A percentile compares a stretch with the other conserved stretches of the same genome.
Evolutionary conservation across 1,284 basidiomycete species (phyloP).

Genomic region (Pascua guehoae): DNA sequence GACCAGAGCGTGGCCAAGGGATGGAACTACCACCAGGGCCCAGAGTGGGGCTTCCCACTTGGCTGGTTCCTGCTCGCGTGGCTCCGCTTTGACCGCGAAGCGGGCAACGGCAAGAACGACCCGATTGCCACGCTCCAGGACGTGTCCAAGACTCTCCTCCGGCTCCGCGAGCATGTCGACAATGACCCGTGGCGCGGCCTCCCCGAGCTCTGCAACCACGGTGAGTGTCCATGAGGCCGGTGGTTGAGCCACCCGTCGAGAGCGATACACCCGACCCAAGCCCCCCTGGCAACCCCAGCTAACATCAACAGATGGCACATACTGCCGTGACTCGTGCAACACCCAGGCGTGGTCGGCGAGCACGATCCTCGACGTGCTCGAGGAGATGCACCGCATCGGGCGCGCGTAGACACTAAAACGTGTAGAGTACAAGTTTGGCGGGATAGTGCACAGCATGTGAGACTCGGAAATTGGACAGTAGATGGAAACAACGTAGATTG

Average conservation of each 20-base stretch:
- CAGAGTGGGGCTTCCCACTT: constrained; percentile 88
- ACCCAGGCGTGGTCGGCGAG: constrained; percentile 92
- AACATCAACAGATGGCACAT: constrained; percentile 56
- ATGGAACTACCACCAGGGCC: constrained; percentile 64
- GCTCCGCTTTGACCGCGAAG: constrained; percentile 70
- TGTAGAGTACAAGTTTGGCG: too few species aligned
- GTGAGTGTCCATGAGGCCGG: too few species aligned
- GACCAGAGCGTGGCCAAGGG: constrained; percentile 83
- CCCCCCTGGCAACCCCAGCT: neutral
- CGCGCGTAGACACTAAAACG: neutral
- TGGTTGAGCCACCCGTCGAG: too few species aligned
- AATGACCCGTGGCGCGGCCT: constrained; percentile 83
- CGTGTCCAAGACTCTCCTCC: constrained; percentile 68
- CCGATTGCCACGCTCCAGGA: constrained; percentile 73
- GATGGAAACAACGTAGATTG: too few species aligned
- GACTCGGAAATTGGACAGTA: too few species aligned
- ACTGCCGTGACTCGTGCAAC: constrained; percentile 79
- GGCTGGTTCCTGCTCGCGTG: constrained; percentile 95
- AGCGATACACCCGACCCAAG: too few species aligned
- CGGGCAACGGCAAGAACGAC: constrained; percentile 50
- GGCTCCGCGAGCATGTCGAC: constrained; percentile 67
- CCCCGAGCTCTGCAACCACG: constrained; percentile 83
- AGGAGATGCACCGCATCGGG: constrained; percentile 59
- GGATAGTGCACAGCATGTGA: too few species aligned
- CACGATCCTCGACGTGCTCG: constrained; percentile 78